Evolutionary conservation across 1,284 basidiomycete genomes (phyloP).

Genomic region (Ceratobasidium sp.): DNA sequence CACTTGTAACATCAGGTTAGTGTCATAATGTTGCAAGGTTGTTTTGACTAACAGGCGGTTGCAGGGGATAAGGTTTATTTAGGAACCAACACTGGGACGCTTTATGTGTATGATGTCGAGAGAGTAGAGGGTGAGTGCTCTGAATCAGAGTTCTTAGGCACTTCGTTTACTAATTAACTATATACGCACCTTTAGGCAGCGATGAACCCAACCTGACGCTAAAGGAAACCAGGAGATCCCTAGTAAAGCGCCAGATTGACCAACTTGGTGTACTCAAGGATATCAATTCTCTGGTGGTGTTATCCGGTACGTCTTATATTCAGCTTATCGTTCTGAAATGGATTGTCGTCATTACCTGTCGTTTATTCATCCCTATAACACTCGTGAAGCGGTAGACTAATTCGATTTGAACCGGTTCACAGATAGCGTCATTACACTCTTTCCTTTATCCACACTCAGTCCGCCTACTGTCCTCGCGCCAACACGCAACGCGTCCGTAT

Average conservation of each 20-base stretch:
- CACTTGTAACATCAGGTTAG: constrained; percentile 51
- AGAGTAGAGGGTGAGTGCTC: constrained; percentile 57
- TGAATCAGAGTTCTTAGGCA: constrained; percentile 43
- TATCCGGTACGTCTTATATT: constrained; percentile 74
- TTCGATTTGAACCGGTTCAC: constrained; percentile 53
- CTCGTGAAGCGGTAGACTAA: not conserved
- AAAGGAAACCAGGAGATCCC: constrained; percentile 75
- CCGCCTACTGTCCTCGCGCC: constrained; percentile 79
- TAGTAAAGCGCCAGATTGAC: constrained; percentile 82
- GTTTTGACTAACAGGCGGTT: constrained; percentile 60
- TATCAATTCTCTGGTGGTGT: constrained; percentile 82
- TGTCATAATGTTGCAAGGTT: constrained; percentile 59
- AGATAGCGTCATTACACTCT: constrained; percentile 77
- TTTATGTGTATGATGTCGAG: constrained; percentile 75
- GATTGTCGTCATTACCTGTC: not conserved
- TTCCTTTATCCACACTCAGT: constrained; percentile 74
- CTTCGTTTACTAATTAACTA: constrained; percentile 11
- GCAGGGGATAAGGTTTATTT: constrained; percentile 82
- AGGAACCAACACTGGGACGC: constrained; percentile 77
- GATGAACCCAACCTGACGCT: constrained; percentile 64
- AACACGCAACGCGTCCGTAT: constrained; percentile 85
- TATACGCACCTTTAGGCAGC: constrained; percentile 53
- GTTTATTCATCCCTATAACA: constrained; percentile 5
- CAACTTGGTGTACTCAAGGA: constrained; percentile 88
- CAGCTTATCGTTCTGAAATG: not conserved